Base-by-base conservation (phyloP, 2,329 filamentous ascomycete species). In the Atkinsonella texensis region DNA sequence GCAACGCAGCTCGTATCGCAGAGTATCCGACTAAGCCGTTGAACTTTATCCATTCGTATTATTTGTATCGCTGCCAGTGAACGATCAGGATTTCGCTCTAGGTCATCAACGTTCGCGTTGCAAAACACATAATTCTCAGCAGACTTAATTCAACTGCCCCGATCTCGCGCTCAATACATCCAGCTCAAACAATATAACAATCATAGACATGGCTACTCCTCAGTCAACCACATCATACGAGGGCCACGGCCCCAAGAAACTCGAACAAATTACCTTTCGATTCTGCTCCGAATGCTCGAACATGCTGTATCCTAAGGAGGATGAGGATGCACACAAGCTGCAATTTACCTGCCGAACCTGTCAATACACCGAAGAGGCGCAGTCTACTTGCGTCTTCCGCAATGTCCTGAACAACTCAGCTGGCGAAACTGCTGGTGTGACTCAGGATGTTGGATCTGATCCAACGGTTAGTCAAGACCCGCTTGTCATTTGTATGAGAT, bases 201-300 rank as follows among this genome's bases (percentile, higher is more conserved):
- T 43, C 38, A 8, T 10, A 54, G 54, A 52, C 41, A 83, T 84
- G 81, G 74, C 80, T 31, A 76, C 79, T 11, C 80, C 80, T 33
- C 71, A 75, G 55, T 75, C 77, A 31, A 76, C 70, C 45, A 65
- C 65, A 50, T 69, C 70, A 33, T 62, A 71, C 57, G 70, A 73
- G 45, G 68, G 62, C 57, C 63, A 64, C 48, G 68, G 63, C 53
- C 72, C 76, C 61, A 76, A 75, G 62, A 74, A 74, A 59, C 73
- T 75, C 57, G 83, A 91, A 71, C 89, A 95, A 69, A 90, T 97
- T 69, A 89, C 88, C 46, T 98, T 97, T 71, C 85, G 88, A 64
- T 98, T 98, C 78, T 98, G 93, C 75, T 89, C 89, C 61, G 93
- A 98, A 77, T 98, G 93, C 74, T 95, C 90, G 62, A 98, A 98